Base-by-base conservation (phyloP, 257 asterid genomes). In the Nicotiana benthamiana region DNA sequence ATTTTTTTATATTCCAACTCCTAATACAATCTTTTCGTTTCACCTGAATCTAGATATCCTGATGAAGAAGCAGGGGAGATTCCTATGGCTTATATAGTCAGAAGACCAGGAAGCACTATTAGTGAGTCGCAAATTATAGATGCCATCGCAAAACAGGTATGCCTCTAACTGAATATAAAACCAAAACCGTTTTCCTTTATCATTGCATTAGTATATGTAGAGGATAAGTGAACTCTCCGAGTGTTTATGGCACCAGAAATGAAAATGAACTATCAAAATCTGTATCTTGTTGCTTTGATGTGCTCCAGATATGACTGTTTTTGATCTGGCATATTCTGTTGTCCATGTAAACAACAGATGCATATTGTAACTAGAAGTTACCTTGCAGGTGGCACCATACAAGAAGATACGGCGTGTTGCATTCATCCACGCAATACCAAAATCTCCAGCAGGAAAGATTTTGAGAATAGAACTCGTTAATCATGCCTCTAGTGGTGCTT, bases 31-130 rank as follows among this genome's bases (percentile, higher is more conserved):
- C 68, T 36, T 17, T 80, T 54, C 24, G 40, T 61, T 18, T 79
- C 32, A 75, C 79, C 27, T 18, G 34, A 52, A 77, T 75, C 74
- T 87, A 96, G 99, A 80, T 96, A 88, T 87, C 99, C 98, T 1
- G 96, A 95, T 81, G 98, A 95, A 76, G 98, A 90, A 81, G 98
- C 97, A 16, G 99, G 99, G 17, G 87, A 95, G 91, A 91, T 93
- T 86, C 99, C 99, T 3, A 89, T 95, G 99, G 98, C 99, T 36
- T 95, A 88, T 83, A 52, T 95, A 34, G 98, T 95, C 75, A 90
- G 97, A 75, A 92, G 86, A 86, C 97, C 97, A 6, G 94, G 96
- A 61, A 86, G 88, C 87, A 83, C 79, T 11, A 90, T 94, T 43
- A 83, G 90, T 0, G 97, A 91, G 70, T 34, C 92, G 51, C 90